These are phyloP conservation scores for Hypomontagnella monticulosa DNA, from an alignment of 495 filamentous ascomycete genomes.

Conservation along the genomic window DNA sequence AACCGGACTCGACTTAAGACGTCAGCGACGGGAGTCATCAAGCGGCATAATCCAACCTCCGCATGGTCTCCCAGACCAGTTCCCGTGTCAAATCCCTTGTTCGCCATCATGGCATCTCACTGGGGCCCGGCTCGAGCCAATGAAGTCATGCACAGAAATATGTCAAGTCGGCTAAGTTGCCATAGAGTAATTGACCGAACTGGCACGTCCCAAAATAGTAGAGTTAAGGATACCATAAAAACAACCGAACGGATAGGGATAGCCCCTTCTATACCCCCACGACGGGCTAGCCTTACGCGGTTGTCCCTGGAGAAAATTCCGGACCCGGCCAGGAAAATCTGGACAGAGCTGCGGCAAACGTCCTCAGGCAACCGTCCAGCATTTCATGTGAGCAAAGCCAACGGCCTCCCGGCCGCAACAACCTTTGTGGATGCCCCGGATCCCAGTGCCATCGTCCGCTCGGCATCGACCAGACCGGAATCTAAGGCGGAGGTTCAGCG, in stretches of 20 bases:
- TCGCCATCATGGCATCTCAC: slow-evolving; percentile 55
- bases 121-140: slow-evolving; percentile 52
- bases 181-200: background rate
- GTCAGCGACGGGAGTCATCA: slow-evolving; percentile 52
- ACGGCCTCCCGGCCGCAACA: slow-evolving; percentile 31
- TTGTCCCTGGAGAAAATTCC: slow-evolving; percentile 31
- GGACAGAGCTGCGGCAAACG: slow-evolving; percentile 54
- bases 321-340: slow-evolving; percentile 58
- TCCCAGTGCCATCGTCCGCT: slow-evolving; percentile 15
- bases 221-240: slow-evolving; percentile 12
- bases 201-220: background rate
- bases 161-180: slow-evolving; percentile 21
- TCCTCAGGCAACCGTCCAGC: slow-evolving; percentile 41
- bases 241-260: slow-evolving; percentile 20
- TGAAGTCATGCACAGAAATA: slow-evolving; percentile 51
- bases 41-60: slow-evolving; percentile 49
- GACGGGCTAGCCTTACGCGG: slow-evolving; percentile 45
- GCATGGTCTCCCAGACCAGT: slow-evolving; percentile 51
- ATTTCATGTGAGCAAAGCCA: slow-evolving; percentile 33
- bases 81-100: slow-evolving; percentile 49
- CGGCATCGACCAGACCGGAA: slow-evolving; percentile 9
- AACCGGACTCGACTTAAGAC: slow-evolving; percentile 56
- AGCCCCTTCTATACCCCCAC: slow-evolving; percentile 45
- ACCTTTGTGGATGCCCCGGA: slow-evolving; percentile 28
- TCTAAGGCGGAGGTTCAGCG: slow-evolving; percentile 35